Conservation (phyloP, 2,329 filamentous ascomycete species). For the Cordyceps cicadae region DNA sequence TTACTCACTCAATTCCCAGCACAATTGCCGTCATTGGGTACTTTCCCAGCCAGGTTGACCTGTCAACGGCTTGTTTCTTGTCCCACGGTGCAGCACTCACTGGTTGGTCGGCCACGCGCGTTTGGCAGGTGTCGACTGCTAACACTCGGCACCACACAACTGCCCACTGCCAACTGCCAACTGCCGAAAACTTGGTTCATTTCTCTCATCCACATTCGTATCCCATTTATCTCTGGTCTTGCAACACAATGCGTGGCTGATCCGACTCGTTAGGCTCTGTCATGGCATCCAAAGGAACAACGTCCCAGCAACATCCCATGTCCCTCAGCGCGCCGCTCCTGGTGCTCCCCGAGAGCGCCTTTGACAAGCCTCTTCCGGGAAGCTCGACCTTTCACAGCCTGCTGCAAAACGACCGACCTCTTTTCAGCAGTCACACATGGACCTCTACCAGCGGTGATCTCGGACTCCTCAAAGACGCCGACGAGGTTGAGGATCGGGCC, state of each 20-base stretch:
- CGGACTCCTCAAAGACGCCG: slow-evolving; percentile 38
- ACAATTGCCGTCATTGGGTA: neutral
- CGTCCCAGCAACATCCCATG: neutral
- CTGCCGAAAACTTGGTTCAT: neutral
- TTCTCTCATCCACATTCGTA: slow-evolving; percentile 3
- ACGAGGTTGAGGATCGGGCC: slow-evolving; percentile 40
- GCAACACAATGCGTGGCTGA: neutral
- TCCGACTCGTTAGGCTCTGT: slow-evolving; percentile 4
- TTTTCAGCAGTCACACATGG: slow-evolving; percentile 46
- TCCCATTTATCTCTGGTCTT: neutral
- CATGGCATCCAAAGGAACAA: slow-evolving; percentile 8
- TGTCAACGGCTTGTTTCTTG: slow-evolving; percentile 9
- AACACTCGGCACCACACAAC: neutral
- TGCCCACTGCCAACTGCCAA: neutral
- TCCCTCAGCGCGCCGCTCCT: slow-evolving; percentile 3
- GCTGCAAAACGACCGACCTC: slow-evolving; percentile 3
- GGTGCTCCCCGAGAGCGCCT: neutral
- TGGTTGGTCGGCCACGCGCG: slow-evolving; percentile 1
- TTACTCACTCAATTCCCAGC: neutral
- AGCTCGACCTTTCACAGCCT: slow-evolving; percentile 6
- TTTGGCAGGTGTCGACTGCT: slow-evolving; percentile 7
- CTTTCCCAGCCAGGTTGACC: neutral
- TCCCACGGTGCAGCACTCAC: neutral
- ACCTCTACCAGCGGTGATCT: slow-evolving; percentile 46
- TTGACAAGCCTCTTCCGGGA: neutral